These are phyloP conservation scores for Penicillium sp. DNA, from an alignment of 2,329 filamentous ascomycete species.

Conservation along the genomic window DNA sequence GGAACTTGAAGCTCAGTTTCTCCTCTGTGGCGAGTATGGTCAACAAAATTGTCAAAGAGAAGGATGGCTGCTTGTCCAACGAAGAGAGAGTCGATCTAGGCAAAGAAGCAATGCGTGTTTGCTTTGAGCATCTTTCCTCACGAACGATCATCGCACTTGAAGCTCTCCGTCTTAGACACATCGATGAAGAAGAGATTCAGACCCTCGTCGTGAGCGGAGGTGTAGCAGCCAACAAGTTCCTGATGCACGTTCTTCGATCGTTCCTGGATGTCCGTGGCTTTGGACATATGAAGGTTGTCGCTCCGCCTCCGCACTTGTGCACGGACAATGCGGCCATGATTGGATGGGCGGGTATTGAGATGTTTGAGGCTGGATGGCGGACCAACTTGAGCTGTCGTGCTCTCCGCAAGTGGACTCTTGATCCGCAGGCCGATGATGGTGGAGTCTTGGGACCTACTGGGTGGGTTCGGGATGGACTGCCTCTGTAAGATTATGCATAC, in stretches of 20 bases:
- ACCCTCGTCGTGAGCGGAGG: constrained; percentile 86
- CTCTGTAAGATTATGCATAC: constrained; percentile 25
- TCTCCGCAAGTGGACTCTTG: constrained; percentile 75
- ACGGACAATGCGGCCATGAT: constrained; percentile 99
- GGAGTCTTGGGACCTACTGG: constrained; percentile 69
- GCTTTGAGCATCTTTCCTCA: constrained; percentile 85
- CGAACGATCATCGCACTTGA: constrained; percentile 74
- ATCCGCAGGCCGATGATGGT: constrained; percentile 64
- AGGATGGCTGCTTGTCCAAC: constrained; percentile 49
- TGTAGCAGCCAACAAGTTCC: constrained; percentile 82
- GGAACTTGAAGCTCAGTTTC: constrained; percentile 73
- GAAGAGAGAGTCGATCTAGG: constrained; percentile 73
- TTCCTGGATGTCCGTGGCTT: constrained; percentile 72
- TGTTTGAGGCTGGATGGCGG: constrained; percentile 79
- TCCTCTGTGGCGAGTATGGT: constrained; percentile 72
- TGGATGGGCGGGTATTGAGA: constrained; percentile 89
- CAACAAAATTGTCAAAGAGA: constrained; percentile 59
- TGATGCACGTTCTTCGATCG: constrained; percentile 69
- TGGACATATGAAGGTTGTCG: constrained; percentile 65
- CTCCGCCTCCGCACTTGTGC: constrained; percentile 78
- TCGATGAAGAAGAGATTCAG: constrained; percentile 45
- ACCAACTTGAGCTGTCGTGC: constrained; percentile 66
- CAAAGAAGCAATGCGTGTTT: constrained; percentile 74
- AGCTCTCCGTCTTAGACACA: constrained; percentile 32
- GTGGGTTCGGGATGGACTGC: constrained; percentile 54